Conservation (phyloP, 1,139 yeast genomes). For the Saccharomyces uvarum region DNA sequence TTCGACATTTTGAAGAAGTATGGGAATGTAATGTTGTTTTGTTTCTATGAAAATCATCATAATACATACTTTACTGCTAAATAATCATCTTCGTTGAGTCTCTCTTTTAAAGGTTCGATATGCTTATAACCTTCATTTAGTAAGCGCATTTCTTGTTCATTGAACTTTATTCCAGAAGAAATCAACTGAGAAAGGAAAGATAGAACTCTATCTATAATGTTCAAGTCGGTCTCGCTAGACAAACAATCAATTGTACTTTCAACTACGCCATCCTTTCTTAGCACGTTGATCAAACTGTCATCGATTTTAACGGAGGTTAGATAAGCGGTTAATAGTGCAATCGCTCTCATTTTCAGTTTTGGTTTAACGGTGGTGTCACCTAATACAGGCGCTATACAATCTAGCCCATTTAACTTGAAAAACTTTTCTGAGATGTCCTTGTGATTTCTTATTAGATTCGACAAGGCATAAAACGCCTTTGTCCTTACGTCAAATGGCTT, state of each 20-base stretch:
- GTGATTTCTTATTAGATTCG: conserved; percentile 70
- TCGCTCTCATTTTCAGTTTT: conserved; percentile 46
- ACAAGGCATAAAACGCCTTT: conserved; percentile 71
- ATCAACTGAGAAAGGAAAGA: conserved; percentile 46
- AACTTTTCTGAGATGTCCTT: conserved; percentile 49
- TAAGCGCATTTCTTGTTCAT: conserved; percentile 39
- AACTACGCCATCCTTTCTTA: conserved; percentile 40
- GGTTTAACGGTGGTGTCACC: conserved; percentile 17
- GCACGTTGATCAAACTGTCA: conserved; percentile 32
- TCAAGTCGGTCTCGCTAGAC: conserved; percentile 41
- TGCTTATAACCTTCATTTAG: conserved; percentile 38
- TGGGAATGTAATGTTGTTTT: not conserved
- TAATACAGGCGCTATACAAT: conserved; percentile 32
- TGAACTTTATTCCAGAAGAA: conserved; percentile 41
- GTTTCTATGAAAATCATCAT: conserved; percentile 5
- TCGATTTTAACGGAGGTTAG: conserved; percentile 43
- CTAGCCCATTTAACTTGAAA: conserved; percentile 58
- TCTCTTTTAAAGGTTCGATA: conserved; percentile 40
- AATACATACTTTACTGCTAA: conserved; percentile 43
- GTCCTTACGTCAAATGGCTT: conserved; percentile 38
- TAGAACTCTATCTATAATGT: conserved; percentile 55
- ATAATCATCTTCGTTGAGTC: conserved; percentile 47
- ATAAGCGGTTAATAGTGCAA: conserved; percentile 52
- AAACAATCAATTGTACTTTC: conserved; percentile 34
- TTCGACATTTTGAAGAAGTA: not conserved